Base-by-base conservation (phyloP, 805 yeast genomes). In the Candida caryicola region DNA sequence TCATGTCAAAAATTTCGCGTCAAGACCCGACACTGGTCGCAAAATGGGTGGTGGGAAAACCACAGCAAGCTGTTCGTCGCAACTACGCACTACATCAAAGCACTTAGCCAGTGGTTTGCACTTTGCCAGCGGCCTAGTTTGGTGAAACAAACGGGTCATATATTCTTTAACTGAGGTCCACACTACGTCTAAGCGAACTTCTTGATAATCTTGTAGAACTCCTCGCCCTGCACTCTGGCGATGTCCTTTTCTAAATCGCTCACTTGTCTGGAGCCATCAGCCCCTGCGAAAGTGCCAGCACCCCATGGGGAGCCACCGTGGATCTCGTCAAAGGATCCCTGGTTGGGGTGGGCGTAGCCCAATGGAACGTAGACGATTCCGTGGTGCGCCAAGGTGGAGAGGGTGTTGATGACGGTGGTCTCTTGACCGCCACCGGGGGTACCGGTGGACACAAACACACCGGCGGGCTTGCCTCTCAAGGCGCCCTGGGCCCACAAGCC, bases 241-340 rank as follows among this genome's bases (percentile, higher is more conserved):
- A 55, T 45, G 3, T 40, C 49, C 45, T 47, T 45, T 36, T 55
- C 60, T 40, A 52, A 40, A 2, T 37, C 43, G 13, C 49, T 18
- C 4, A 50, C 50, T 17, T 44, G 40, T 31, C 57, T 46, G 14
- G 47, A 39, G 1, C 60, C 60, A 31, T 54, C 57, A 4, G 47
- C 44, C 3, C 55, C 55, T 13, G 59, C 59, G 40, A 51, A 51
- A 7, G 55, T 49, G 7, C 59, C 60, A 5, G 60, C 55, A 29
- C 60, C 60, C 55, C 55, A 55, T 5, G 59, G 55, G 17, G 59
- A 51, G 5, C 57, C 58, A 9, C 60, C 60, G 35, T 53, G 59
- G 19, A 48, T 44, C 38, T 52, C 55, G 13, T 46, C 50, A 29
- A 49, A 41, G 38, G 39, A 40, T 4, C 37, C 35, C 33, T 43